Conservation (phyloP, 2,329 filamentous ascomycete genomes). For the Pseudogymnoascus sp. region DNA sequence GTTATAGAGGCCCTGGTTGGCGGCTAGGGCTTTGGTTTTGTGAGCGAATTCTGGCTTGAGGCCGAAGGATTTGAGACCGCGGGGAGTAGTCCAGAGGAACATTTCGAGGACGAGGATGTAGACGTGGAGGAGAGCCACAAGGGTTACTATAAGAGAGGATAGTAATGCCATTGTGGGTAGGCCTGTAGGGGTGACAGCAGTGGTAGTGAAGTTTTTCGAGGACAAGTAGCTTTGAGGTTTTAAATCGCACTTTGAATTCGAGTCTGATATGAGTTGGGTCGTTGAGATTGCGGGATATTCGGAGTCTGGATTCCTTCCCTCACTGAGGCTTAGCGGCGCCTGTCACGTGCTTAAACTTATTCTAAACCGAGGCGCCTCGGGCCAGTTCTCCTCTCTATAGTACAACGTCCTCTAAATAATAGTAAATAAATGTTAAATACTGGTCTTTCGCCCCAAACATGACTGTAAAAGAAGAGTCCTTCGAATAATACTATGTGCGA, state of each 20-base stretch:
- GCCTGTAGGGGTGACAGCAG: not conserved
- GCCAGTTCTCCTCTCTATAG: no score
- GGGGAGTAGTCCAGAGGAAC: constrained; percentile 42
- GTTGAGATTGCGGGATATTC: not conserved
- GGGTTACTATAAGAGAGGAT: constrained; percentile 30
- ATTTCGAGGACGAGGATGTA: constrained; percentile 45
- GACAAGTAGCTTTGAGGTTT: not conserved
- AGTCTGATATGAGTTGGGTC: not conserved
- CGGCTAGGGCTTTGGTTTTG: constrained; percentile 38
- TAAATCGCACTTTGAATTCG: not conserved
- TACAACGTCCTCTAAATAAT: no score
- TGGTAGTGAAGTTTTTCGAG: not conserved
- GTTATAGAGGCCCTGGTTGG: constrained; percentile 48
- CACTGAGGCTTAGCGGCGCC: not conserved
- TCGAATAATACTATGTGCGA: no score
- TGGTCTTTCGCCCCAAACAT: no score
- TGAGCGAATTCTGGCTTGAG: constrained; percentile 39
- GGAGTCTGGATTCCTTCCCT: not conserved
- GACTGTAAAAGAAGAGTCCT: no score
- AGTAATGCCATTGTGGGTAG: constrained; percentile 28
- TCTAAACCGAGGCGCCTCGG: no score
- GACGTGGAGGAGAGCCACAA: constrained; percentile 37
- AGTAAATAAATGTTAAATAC: no score
- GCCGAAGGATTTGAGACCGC: constrained; percentile 38
- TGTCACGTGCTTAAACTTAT: no score